phyloP scores from a whole-genome alignment of 225 moss, liverwort and hornwort genomes.

The Climacium dendroides region DNA sequence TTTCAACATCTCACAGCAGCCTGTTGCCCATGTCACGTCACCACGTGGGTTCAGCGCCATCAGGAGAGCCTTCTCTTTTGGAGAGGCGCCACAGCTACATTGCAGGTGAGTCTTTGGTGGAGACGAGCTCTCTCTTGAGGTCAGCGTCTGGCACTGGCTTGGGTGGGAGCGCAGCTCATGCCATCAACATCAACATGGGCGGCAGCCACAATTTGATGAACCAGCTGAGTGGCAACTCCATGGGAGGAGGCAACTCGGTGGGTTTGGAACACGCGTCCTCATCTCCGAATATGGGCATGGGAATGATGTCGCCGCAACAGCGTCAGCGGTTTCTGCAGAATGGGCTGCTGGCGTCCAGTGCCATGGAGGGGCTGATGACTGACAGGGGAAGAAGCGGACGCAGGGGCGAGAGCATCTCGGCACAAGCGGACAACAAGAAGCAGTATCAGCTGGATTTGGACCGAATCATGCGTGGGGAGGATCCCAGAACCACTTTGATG shows the following conservation, averaged over 20 bases:
- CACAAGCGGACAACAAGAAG: conserved; percentile 93
- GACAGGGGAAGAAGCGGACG: conserved; percentile 83
- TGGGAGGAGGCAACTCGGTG: conserved; percentile 44
- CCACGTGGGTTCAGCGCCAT: conserved; percentile 88
- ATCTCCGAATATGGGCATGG: conserved; percentile 67
- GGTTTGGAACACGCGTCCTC: conserved; percentile 68
- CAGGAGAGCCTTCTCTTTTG: conserved; percentile 72
- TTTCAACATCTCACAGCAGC: conserved; percentile 66
- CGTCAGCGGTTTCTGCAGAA: conserved; percentile 72
- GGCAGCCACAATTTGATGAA: conserved; percentile 71
- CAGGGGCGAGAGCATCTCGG: conserved; percentile 60
- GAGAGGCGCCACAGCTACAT: conserved; percentile 85
- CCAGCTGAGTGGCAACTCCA: conserved; percentile 19
- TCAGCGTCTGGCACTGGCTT: conserved; percentile 59
- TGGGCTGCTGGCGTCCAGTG: conserved; percentile 50
- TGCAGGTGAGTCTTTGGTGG: conserved; percentile 72
- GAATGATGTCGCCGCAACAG: conserved; percentile 83
- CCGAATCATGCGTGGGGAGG: conserved; percentile 89
- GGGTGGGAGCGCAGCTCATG: conserved; percentile 66
- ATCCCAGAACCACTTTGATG: conserved; percentile 83
- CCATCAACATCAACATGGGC: conserved; percentile 81
- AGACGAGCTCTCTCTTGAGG: conserved; percentile 57
- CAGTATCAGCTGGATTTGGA: conserved; percentile 96
- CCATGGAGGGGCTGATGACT: conserved; percentile 53
- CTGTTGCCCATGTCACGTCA: conserved; percentile 57